A percentile compares a stretch with the other conserved stretches of the same genome.
Evolutionary conservation across 1,139 yeast species (phyloP).

Genomic region (Protomyces macrosporus): DNA sequence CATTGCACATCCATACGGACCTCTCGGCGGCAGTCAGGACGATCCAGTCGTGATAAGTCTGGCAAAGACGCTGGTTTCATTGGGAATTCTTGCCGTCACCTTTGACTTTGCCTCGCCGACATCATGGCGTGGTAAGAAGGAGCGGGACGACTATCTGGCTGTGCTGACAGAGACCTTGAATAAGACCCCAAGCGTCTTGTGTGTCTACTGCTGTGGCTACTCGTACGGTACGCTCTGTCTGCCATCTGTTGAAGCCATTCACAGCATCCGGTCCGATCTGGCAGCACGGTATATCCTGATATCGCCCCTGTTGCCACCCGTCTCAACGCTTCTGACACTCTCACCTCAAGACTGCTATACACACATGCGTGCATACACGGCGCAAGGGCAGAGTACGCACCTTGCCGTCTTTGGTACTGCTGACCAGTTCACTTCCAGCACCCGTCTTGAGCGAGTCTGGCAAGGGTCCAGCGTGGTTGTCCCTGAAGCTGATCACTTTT

Average conservation of each 20-base stretch:
- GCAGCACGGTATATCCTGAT: not conserved
- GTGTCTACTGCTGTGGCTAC: constrained; percentile 14
- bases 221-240: constrained; percentile 24
- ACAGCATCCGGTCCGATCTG: not conserved
- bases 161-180: not conserved
- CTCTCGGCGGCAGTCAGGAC: constrained; percentile 12
- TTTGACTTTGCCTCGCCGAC: constrained; percentile 14
- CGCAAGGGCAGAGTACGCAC: not conserved
- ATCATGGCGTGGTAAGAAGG: constrained; percentile 4
- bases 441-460: constrained; percentile 7
- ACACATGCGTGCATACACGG: not conserved
- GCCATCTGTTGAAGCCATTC: not conserved
- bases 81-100: not conserved
- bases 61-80: not conserved
- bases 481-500: constrained; percentile 14
- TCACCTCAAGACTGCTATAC: not conserved
- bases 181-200: not conserved
- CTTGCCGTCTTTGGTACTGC: constrained; percentile 8
- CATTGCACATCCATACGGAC: constrained; percentile 19
- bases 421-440: constrained; percentile 5
- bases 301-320: constrained; percentile 15
- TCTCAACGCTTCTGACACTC: constrained; percentile 9
- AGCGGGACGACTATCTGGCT: constrained; percentile 6
- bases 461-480: not conserved
- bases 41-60: constrained; percentile 6